These are phyloP conservation scores for Citrus hindsii DNA, from an alignment of 345 rosid genomes.

Conservation along the genomic window DNA sequence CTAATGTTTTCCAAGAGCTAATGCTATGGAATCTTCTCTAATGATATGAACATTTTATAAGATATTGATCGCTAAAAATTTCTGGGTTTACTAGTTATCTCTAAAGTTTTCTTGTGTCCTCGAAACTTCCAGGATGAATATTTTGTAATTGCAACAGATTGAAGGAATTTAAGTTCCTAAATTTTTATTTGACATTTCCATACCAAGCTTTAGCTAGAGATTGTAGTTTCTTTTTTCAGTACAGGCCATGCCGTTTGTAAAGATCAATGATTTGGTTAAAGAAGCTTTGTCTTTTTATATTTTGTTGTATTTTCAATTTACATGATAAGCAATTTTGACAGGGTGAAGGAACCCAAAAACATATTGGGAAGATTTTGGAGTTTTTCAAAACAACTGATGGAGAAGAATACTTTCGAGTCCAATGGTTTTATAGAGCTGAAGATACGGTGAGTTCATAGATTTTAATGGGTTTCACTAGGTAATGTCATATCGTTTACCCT, in stretches of 20 bases:
- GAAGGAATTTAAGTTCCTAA: not conserved
- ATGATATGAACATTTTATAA: not conserved
- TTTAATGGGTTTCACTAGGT: conserved; percentile 13
- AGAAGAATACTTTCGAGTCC: conserved; percentile 79
- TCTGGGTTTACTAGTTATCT: not conserved
- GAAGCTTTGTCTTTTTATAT: not conserved
- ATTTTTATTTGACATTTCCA: not conserved
- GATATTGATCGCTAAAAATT: not conserved
- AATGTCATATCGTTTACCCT: conserved; percentile 10
- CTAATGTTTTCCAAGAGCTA: not conserved
- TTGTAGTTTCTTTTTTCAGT: not conserved
- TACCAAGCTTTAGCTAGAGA: not conserved
- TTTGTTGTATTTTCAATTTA: not conserved
- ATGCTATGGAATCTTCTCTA: not conserved
- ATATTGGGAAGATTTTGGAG: conserved; percentile 74
- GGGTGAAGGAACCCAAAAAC: conserved; percentile 62
- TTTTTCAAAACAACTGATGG: conserved; percentile 71
- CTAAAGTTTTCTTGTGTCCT: not conserved
- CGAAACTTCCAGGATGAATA: not conserved
- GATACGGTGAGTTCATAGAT: conserved; percentile 64
- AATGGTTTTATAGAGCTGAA: conserved; percentile 92
- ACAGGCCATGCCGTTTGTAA: not conserved
- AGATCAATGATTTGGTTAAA: not conserved
- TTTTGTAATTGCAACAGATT: not conserved
- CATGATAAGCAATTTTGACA: conserved; percentile 27